Evolutionary conservation across 257 asterid genomes (phyloP).

Genomic region (Scutellaria barbata): DNA sequence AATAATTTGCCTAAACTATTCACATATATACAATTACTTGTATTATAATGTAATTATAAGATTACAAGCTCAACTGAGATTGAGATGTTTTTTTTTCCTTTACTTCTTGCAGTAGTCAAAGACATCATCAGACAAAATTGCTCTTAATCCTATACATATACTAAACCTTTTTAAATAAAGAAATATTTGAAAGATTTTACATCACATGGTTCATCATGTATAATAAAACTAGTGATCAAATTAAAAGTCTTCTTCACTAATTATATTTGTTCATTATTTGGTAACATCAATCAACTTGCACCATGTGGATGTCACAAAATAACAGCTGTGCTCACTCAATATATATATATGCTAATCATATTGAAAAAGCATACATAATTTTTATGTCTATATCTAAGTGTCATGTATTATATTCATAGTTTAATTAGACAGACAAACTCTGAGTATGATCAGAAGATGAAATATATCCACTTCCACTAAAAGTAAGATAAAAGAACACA

Average conservation of each 20-base stretch:
- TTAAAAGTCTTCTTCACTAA: not conserved
- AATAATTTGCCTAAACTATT: too few relatives aligned
- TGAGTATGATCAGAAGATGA: conserved; percentile 18
- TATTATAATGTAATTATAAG: too few relatives aligned
- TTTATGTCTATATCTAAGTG: not conserved
- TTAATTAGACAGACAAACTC: conserved; percentile 6
- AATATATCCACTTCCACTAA: conserved; percentile 3
- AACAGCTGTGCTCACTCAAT: conserved; percentile 29
- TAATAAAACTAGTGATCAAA: not conserved
- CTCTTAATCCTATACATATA: not conserved
- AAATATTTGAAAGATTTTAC: not conserved
- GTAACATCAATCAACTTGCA: conserved; percentile 29
- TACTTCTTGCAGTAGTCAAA: too few relatives aligned
- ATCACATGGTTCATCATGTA: conserved; percentile 26
- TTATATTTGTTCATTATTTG: not conserved
- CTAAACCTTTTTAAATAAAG: not conserved
- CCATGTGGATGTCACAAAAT: conserved; percentile 34
- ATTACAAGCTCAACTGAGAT: not conserved
- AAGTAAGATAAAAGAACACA: not conserved
- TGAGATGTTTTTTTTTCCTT: too few relatives aligned
- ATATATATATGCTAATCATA: not conserved
- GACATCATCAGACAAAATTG: not conserved
- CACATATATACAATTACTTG: too few relatives aligned
- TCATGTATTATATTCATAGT: not conserved
- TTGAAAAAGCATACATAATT: not conserved